Evolutionary conservation across 306 rosid species (phyloP), one percentile per base, ranked within the genome.

Genomic region (Rosa rugosa): DNA sequence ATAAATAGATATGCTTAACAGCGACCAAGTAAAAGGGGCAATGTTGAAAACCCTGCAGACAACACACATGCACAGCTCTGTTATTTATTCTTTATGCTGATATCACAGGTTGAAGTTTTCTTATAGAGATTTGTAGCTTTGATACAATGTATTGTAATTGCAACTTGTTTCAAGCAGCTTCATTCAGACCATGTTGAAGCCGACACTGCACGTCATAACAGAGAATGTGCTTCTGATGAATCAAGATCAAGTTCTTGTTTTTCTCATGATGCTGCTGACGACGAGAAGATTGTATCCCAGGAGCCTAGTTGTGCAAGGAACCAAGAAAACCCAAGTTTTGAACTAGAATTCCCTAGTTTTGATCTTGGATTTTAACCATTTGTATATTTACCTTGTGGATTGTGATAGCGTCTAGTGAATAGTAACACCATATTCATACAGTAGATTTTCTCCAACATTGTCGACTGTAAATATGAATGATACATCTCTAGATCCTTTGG

Each of bases 331-430:
- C 98, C 95, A 20, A 92, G 87, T 81, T 94, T 94, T 77, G 83
- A 89, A 71, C 31, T 68, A 18, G 82, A 78, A 36, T 78, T 67
- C 75, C 97, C 97, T 17, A 94, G 88, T 81, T 94, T 95, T 77
- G 92, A 90, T 82, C 95, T 95, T 25, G 97, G 93, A 81, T 87
- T 95, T 84, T 89, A 84, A 82, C 45, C 69, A 40, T 69, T 69
- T 62, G 71, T 46, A 13, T 5, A 14, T 65, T 11, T 38, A 8
- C 0, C 14, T 8, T 18, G 69, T 17, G 22, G 31, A 6, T 3
- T 22, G 23, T 41, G 25, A 41, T 23, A 41, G 17, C 78, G 12
- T 74, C 1, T 40, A 12, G 51, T 54, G 38, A 44, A 23, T 41
- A 16, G 22, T 16, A 17, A 64, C 44, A 6, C 12, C 44, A 64